Conservation (phyloP, 768 basidiomycete species). For the Hericium erinaceus region DNA sequence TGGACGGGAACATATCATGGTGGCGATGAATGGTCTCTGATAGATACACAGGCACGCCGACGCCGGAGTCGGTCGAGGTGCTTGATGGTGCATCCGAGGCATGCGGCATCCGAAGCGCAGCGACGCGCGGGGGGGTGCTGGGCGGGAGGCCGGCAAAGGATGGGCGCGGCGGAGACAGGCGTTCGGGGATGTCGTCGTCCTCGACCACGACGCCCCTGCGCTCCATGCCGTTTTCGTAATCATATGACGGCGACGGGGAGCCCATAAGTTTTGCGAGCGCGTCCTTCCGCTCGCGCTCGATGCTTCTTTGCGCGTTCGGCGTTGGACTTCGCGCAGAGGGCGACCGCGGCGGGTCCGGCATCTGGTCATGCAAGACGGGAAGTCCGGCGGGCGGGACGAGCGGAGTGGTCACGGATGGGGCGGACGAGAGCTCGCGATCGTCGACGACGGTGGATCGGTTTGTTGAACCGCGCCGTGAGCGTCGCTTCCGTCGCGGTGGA, state of each 20-base stretch:
- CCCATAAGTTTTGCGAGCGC: conserved; percentile 13
- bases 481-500: conserved; percentile 9
- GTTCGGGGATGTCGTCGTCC: conserved; percentile 16
- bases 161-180: conserved; percentile 29
- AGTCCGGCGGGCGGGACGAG: conserved; percentile 4
- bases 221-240: conserved; percentile 9
- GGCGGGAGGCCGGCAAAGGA: conserved; percentile 31
- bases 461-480: conserved; percentile 8
- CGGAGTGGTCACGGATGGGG: conserved; percentile 16
- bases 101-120: conserved; percentile 34
- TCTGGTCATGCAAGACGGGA: conserved; percentile 6
- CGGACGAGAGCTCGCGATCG: conserved; percentile 19
- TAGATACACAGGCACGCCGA: conserved; percentile 42
- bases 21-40: conserved; percentile 38
- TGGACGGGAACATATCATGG: conserved; percentile 54
- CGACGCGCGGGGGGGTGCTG: conserved; percentile 27
- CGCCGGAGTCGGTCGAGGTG: conserved; percentile 35
- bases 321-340: conserved; percentile 7
- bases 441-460: conserved; percentile 21
- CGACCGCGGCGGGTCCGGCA: conserved; percentile 5
- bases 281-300: conserved; percentile 14
- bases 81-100: conserved; percentile 43
- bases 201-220: conserved; percentile 13
- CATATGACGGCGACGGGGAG: background rate
- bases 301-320: conserved; percentile 11